Evolutionary conservation across 2,329 filamentous ascomycete species (phyloP), one percentile per base, ranked within the genome.

Genomic region (Alternaria arborescens): DNA sequence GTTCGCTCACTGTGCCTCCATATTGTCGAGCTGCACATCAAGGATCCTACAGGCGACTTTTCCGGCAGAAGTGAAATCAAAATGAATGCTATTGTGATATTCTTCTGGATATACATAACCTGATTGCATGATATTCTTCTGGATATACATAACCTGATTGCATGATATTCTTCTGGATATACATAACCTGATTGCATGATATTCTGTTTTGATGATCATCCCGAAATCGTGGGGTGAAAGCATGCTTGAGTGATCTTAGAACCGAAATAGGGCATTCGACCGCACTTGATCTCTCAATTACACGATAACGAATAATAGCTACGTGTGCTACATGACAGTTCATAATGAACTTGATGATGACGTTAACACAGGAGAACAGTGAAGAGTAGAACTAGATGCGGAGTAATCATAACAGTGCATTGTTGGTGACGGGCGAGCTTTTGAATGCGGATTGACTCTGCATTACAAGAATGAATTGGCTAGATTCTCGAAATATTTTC

Each of bases 401-500:
- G 8, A 4, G 20, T 10, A 18, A 38, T 1, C 1, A 26, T 2
- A 0, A 5, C 24, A 8, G 4, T 30, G 12, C 14, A 26, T 12
- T 3, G 8, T 26, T 18, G 32, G 24, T 12, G 4, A 50, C n/a
- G n/a, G 18, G 7, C 20, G 11, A 12, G 32, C 20, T 14, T 36
- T 26, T 26, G 46, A 50, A 12, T 38, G 10, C 1, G 32, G 8
- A 5, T 26, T 24, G 20, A 5, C 46, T 3, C 16, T 43, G 4
- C 1, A 36, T 55, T 69, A 78, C 61, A 77, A 55, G 51, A 71
- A 77, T 8, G 63, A 54, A 28, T 68, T 69, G 14, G 69, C 70
- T 22, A 78, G 40, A 7, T 34, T 54, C 61, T 77, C 72, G 48
- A 77, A 78, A 51, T 76, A 77, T 36, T 26, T 61, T 51, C 76